Percentiles rank a stretch among this genome's conserved stretches.
phyloP scores from a whole-genome alignment of 2,329 filamentous ascomycete genomes.

The Hymenoscyphus fructigenus region DNA sequence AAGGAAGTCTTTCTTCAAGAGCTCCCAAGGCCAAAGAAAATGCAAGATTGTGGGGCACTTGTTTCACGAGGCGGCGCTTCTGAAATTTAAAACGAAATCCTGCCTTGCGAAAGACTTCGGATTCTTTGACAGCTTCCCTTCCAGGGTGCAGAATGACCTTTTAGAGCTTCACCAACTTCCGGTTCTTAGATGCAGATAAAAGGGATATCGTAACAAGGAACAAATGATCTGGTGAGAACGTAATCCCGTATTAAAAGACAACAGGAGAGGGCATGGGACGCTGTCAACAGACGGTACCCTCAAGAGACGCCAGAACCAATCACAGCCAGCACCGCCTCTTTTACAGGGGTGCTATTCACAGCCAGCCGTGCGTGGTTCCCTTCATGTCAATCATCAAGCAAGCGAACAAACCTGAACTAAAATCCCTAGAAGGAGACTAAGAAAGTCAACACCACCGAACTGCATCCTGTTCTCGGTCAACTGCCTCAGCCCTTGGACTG shows the following conservation, averaged over 20 bases:
- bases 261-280: background rate
- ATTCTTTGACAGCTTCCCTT: too few species aligned
- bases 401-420: conserved; percentile 5
- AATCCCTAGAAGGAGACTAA: background rate
- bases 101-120: too few species aligned
- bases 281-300: background rate
- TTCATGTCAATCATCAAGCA: conserved; percentile 1
- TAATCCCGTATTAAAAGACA: background rate
- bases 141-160: too few species aligned
- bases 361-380: background rate
- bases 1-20: background rate
- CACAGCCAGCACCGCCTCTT: background rate
- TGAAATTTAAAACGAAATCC: too few species aligned
- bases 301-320: background rate
- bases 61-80: too few species aligned
- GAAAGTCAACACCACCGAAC: conserved; percentile 1
- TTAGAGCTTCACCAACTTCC: too few species aligned
- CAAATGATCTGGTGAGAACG: background rate
- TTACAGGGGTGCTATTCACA: conserved; percentile 1
- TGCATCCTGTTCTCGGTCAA: background rate
- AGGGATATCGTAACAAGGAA: background rate
- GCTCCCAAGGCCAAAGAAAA: too few species aligned
- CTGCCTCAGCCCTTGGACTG: background rate
- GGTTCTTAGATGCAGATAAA: background rate
- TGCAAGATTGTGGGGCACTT: too few species aligned